These are phyloP conservation scores for Capsicum baccatum DNA, from an alignment of 257 asterid genomes.

Conservation along the genomic window DNA sequence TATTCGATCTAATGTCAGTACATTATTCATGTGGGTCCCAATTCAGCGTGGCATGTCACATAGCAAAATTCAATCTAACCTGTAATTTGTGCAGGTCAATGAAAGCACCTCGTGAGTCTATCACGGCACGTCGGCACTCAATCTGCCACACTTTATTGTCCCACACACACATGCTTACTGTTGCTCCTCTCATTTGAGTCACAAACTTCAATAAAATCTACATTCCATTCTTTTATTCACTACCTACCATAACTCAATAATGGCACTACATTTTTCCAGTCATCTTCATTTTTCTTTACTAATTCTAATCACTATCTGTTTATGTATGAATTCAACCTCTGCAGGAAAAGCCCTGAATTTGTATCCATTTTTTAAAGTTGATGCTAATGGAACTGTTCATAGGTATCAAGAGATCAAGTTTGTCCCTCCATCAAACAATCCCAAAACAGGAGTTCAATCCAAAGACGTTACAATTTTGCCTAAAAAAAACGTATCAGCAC, in stretches of 20 bases:
- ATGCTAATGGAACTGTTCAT: constrained; percentile 55
- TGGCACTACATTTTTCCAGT: background rate
- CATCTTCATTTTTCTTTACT: background rate
- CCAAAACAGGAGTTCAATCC: constrained; percentile 50
- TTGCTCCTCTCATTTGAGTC: background rate
- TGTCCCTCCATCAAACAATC: constrained; percentile 60
- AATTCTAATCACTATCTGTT: background rate
- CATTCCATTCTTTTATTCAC: background rate
- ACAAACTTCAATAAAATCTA: background rate
- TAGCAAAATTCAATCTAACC: background rate
- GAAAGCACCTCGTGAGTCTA: background rate
- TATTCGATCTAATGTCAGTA: too few relatives aligned
- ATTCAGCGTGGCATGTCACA: too few relatives aligned
- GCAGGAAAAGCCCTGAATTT: background rate
- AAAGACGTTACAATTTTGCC: constrained; percentile 61
- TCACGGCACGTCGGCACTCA: background rate
- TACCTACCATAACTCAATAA: background rate
- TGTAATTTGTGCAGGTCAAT: background rate
- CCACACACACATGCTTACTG: background rate
- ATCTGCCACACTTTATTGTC: background rate
- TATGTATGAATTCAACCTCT: background rate
- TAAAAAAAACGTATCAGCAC: constrained; percentile 45
- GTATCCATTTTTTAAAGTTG: background rate
- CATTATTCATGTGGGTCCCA: too few relatives aligned
- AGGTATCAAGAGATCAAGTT: constrained; percentile 31